These are phyloP conservation scores for Triticum aestivum DNA, from an alignment of 176 grass and related monocot species.

Conservation along the genomic window IWGSC_CS_RefSeq_v2.1 NC_057814.1:148110081-148110580, in stretches of 20 bases:
- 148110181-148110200: background rate
- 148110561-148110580: background rate
- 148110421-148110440: background rate
- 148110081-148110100: background rate
- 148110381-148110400: background rate
- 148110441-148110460: constrained; percentile 4
- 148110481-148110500: background rate
- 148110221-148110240: background rate
- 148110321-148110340: background rate
- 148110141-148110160: constrained; percentile 11
- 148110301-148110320: background rate
- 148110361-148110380: constrained; percentile 16
- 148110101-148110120: background rate
- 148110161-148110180: background rate
- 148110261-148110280: constrained; percentile 17
- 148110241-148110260: background rate
- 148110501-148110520: background rate
- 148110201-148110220: constrained; percentile 1
- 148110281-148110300: constrained; percentile 10
- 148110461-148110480: background rate
- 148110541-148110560: background rate
- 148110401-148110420: background rate
- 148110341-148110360: constrained; percentile 8
- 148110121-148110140: background rate
- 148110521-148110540: background rate